Percentiles rank a stretch among this genome's conserved stretches.
Evolutionary conservation across 1,284 basidiomycete genomes (phyloP).

Genomic region (Cutaneotrichosporon mucoides): DNA sequence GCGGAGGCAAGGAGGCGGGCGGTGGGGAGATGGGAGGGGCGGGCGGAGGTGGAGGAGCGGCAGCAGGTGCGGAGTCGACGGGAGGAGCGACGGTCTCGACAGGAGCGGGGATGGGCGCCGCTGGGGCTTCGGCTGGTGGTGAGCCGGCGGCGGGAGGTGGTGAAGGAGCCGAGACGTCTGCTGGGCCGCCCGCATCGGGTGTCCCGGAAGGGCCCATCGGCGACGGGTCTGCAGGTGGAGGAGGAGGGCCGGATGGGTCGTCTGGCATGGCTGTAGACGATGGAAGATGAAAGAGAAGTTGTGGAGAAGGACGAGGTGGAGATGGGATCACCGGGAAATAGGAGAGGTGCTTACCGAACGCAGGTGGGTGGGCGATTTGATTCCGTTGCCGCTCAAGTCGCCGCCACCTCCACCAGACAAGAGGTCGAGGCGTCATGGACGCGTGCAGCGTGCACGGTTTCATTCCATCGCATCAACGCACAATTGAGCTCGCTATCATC

Average conservation of each 20-base stretch:
- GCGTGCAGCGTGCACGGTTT: too few species aligned
- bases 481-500: too few species aligned
- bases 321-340: too few species aligned
- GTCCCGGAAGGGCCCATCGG: too few species aligned
- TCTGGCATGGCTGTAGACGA: not conserved
- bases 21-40: not conserved
- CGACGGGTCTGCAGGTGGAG: not conserved
- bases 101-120: slow-evolving; percentile 5
- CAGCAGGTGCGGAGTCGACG: not conserved
- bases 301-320: too few species aligned
- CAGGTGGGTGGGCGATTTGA: not conserved
- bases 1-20: not conserved
- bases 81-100: not conserved
- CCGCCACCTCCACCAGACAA: not conserved
- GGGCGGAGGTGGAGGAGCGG: not conserved
- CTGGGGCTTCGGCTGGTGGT: slow-evolving; percentile 30
- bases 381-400: not conserved
- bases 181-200: too few species aligned
- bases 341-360: too few species aligned
- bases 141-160: slow-evolving; percentile 31
- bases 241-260: not conserved
- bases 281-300: too few species aligned
- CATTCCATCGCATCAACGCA: too few species aligned
- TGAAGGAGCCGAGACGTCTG: not conserved
- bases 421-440: too few species aligned